phyloP scores from a whole-genome alignment of 495 filamentous ascomycete genomes.

The Penicillium salamii region DNA sequence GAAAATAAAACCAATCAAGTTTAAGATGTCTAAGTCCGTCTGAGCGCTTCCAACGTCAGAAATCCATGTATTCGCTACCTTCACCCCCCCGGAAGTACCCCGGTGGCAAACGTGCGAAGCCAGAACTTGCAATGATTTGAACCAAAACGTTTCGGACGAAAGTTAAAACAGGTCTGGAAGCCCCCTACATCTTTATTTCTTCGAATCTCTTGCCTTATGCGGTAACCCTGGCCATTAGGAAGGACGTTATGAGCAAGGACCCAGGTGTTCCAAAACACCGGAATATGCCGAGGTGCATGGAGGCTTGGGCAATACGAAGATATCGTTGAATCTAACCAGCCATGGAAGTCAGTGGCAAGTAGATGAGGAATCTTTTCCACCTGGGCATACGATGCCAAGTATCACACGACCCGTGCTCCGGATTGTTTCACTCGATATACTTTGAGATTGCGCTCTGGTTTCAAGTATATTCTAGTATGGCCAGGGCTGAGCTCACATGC shows the following conservation, averaged over 20 bases:
- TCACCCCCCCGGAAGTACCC: background rate
- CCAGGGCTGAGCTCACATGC: conserved; percentile 26
- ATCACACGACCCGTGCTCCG: background rate
- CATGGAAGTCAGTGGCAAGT: background rate
- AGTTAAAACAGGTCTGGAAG: conserved; percentile 3
- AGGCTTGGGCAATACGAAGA: conserved; percentile 2
- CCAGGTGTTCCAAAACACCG: conserved; percentile 15
- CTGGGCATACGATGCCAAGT: background rate
- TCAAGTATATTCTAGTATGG: background rate
- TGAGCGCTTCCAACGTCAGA: background rate
- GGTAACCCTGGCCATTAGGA: background rate
- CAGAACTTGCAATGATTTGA: background rate
- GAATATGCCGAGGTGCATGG: conserved; percentile 25
- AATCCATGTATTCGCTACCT: too few relatives aligned
- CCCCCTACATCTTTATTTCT: background rate
- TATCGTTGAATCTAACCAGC: conserved; percentile 1
- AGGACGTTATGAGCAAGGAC: background rate
- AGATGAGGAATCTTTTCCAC: background rate
- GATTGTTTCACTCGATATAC: background rate
- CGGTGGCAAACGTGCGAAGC: background rate
- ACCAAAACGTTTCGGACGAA: conserved; percentile 3
- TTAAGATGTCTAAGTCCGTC: background rate
- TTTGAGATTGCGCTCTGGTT: too few relatives aligned
- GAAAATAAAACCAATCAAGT: background rate
- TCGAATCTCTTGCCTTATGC: conserved; percentile 3